These are phyloP conservation scores for Vachellia collinsii DNA, from an alignment of 306 rosid species.

Conservation along the genomic window DNA sequence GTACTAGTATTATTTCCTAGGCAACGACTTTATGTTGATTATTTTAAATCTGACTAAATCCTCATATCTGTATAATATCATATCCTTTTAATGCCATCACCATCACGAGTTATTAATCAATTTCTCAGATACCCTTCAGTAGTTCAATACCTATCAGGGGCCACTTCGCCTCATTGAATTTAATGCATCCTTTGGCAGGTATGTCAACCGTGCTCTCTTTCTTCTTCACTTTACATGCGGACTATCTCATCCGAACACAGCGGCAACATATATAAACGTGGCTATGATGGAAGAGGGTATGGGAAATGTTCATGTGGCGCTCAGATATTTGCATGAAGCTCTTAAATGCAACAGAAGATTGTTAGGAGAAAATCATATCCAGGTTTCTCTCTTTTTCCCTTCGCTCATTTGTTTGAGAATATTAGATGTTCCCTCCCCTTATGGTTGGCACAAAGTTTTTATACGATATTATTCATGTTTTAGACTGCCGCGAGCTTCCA, in stretches of 20 bases:
- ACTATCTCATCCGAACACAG: conserved; percentile 94
- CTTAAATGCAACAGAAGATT: conserved; percentile 94
- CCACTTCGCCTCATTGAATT: conserved; percentile 39
- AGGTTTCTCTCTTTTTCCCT: conserved; percentile 49
- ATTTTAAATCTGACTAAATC: conserved; percentile 33
- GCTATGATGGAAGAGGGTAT: conserved; percentile 99
- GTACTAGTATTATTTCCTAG: conserved; percentile 32
- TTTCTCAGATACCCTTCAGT: background rate
- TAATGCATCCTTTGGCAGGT: conserved; percentile 51
- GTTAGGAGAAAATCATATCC: conserved; percentile 95
- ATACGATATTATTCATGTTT: conserved; percentile 30
- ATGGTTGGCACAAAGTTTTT: conserved; percentile 37
- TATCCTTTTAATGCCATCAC: conserved; percentile 33
- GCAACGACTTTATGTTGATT: conserved; percentile 22
- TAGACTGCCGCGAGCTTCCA: conserved; percentile 99
- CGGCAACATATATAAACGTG: conserved; percentile 94
- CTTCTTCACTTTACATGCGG: conserved; percentile 98
- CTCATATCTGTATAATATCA: background rate
- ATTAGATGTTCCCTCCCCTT: conserved; percentile 34
- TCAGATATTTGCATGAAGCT: conserved; percentile 96
- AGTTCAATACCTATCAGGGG: background rate
- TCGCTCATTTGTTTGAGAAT: conserved; percentile 12
- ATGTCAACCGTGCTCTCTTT: conserved; percentile 91
- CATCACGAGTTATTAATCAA: background rate
- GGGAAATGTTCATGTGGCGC: conserved; percentile 96